Conservation (phyloP, 1,284 basidiomycete species). For the Pterulicium gracile region DNA sequence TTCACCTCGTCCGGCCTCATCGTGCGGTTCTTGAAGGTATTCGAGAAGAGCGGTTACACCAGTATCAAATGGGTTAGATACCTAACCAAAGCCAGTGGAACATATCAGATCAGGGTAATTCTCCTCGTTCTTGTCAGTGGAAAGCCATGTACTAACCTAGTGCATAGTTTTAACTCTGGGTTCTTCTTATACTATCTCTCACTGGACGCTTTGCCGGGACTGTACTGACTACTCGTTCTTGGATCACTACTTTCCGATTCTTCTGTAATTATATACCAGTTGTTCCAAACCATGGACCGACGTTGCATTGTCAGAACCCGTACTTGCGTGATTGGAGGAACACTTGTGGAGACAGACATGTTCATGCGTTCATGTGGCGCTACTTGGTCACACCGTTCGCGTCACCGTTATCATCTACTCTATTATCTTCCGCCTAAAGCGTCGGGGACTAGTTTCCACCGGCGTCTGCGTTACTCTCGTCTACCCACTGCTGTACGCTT, state of each 20-base stretch:
- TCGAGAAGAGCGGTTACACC: conserved; percentile 91
- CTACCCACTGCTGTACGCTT: not conserved
- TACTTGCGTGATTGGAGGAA: too few species aligned
- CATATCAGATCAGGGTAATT: conserved; percentile 78
- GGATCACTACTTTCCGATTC: too few species aligned
- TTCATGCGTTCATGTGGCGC: too few species aligned
- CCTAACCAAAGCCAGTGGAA: conserved; percentile 79
- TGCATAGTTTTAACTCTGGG: not conserved
- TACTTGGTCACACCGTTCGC: too few species aligned
- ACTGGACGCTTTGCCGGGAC: too few species aligned
- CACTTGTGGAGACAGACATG: too few species aligned
- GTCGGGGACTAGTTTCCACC: not conserved
- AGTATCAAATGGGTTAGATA: conserved; percentile 91
- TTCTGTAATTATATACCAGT: too few species aligned
- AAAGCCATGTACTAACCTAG: not conserved
- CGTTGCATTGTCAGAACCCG: too few species aligned
- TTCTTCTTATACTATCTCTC: too few species aligned
- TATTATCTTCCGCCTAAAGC: not conserved
- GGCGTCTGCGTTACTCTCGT: not conserved
- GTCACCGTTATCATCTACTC: too few species aligned
- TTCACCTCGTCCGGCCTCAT: conserved; percentile 93
- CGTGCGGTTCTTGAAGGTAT: conserved; percentile 96
- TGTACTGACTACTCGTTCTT: too few species aligned
- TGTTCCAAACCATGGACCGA: too few species aligned
- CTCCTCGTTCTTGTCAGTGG: not conserved